phyloP scores from a whole-genome alignment of 371 early-diverging fungal species.

The Mortierella sp. region DNA sequence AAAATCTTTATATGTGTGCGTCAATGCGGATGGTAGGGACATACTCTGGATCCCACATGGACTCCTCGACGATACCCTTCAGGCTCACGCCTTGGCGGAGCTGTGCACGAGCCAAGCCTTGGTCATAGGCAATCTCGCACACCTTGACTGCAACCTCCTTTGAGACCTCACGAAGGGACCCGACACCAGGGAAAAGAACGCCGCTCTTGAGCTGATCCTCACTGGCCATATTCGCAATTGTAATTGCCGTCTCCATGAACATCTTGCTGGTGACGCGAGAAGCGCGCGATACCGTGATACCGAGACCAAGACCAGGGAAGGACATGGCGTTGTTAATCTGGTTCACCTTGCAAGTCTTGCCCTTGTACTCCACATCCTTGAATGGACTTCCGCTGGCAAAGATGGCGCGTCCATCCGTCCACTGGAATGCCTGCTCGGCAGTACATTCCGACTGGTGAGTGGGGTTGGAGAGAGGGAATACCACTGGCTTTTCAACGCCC shows the following conservation, averaged over 20 bases:
- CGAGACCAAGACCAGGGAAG: slow-evolving; percentile 69
- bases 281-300: slow-evolving; percentile 65
- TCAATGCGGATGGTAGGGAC: slow-evolving; percentile 64
- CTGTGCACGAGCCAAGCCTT: slow-evolving; percentile 64
- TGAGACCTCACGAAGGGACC: slow-evolving; percentile 62
- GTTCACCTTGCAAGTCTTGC: slow-evolving; percentile 64
- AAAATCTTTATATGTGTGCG: slow-evolving; percentile 40
- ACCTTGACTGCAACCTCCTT: slow-evolving; percentile 67
- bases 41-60: slow-evolving; percentile 67
- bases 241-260: slow-evolving; percentile 70
- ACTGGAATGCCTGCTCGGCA: slow-evolving; percentile 69
- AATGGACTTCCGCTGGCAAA: slow-evolving; percentile 74
- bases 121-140: slow-evolving; percentile 69
- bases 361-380: slow-evolving; percentile 58
- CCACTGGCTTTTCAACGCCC: slow-evolving; percentile 65
- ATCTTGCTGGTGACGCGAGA: slow-evolving; percentile 66
- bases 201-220: slow-evolving; percentile 70
- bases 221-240: slow-evolving; percentile 68
- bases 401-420: slow-evolving; percentile 71
- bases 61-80: slow-evolving; percentile 59
- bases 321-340: slow-evolving; percentile 75
- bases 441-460: slow-evolving; percentile 74
- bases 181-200: slow-evolving; percentile 67
- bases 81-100: slow-evolving; percentile 61
- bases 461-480: slow-evolving; percentile 75